Conservation (phyloP, 139 green algal species). For the Chlorella vulgaris region DNA sequence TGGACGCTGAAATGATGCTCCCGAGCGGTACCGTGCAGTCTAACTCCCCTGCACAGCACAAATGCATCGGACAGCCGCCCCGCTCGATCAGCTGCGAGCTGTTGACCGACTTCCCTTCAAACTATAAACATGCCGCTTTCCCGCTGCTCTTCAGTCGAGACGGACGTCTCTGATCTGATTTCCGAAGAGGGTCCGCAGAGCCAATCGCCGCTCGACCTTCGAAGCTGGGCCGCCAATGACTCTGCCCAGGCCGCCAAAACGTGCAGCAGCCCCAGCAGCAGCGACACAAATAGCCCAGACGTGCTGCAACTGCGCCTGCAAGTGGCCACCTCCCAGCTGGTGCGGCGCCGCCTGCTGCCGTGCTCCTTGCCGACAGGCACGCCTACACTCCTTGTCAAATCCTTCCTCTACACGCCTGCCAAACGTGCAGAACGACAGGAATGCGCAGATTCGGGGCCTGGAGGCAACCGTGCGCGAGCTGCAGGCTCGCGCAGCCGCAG, state of each 20-base stretch:
- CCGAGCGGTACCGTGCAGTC: no score
- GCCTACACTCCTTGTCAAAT: no score
- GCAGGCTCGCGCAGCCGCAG: not conserved
- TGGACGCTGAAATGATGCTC: no score
- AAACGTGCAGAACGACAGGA: slow-evolving; percentile 1
- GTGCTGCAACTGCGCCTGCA: slow-evolving; percentile 24
- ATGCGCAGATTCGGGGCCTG: not conserved
- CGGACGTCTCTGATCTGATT: not conserved
- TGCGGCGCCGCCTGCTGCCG: not conserved
- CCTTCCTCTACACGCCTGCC: no score
- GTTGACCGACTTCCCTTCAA: not conserved
- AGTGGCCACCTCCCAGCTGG: slow-evolving; percentile 9
- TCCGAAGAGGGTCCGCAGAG: not conserved
- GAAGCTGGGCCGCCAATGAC: slow-evolving; percentile 7
- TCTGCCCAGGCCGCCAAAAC: not conserved
- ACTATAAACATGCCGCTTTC: not conserved
- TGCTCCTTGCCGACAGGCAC: no score
- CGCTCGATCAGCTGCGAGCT: no score
- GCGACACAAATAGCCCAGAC: not conserved
- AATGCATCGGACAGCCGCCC: no score
- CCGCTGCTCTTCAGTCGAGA: not conserved
- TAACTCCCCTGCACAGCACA: no score
- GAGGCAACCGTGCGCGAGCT: slow-evolving; percentile 5
- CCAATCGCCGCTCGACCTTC: not conserved
- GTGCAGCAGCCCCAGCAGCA: slow-evolving; percentile 1